phyloP scores from a whole-genome alignment of 805 yeast species.

The Torulaspora gathmanii region DNA sequence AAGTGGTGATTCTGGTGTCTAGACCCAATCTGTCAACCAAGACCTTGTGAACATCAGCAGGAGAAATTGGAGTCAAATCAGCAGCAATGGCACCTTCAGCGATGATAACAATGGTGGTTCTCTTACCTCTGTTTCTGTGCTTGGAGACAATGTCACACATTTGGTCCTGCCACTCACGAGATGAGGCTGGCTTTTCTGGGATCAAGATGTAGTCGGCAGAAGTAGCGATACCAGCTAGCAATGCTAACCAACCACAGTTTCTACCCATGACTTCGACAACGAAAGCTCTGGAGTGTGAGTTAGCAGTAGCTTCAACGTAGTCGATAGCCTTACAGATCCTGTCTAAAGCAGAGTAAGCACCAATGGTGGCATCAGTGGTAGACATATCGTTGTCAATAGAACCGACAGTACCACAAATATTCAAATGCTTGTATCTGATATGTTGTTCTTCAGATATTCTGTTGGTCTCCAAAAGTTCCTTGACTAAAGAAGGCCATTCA shows the following conservation, averaged over 20 bases:
- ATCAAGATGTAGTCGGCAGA: slow-evolving; percentile 78
- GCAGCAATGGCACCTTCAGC: slow-evolving; percentile 80
- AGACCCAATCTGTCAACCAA: slow-evolving; percentile 61
- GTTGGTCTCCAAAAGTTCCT: slow-evolving; percentile 46
- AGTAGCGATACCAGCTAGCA: slow-evolving; percentile 75
- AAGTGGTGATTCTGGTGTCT: slow-evolving; percentile 71
- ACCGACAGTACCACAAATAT: slow-evolving; percentile 67
- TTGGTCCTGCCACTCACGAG: slow-evolving; percentile 61
- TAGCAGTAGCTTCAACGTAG: slow-evolving; percentile 79
- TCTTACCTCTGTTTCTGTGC: slow-evolving; percentile 67
- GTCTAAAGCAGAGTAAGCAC: slow-evolving; percentile 66
- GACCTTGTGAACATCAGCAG: slow-evolving; percentile 61
- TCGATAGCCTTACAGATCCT: slow-evolving; percentile 66
- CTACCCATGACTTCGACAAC: slow-evolving; percentile 87
- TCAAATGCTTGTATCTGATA: slow-evolving; percentile 48
- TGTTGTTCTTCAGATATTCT: slow-evolving; percentile 44
- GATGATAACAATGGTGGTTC: slow-evolving; percentile 74
- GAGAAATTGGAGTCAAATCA: slow-evolving; percentile 61
- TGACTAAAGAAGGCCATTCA: slow-evolving; percentile 67
- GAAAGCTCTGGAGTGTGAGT: slow-evolving; percentile 77
- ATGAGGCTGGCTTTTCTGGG: slow-evolving; percentile 71
- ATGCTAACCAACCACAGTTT: slow-evolving; percentile 84
- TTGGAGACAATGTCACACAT: slow-evolving; percentile 57
- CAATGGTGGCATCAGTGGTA: slow-evolving; percentile 69
- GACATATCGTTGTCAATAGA: slow-evolving; percentile 81